phyloP scores from a whole-genome alignment of 163 green algal genomes.

The Chlamydomonas reinhardtii region DNA sequence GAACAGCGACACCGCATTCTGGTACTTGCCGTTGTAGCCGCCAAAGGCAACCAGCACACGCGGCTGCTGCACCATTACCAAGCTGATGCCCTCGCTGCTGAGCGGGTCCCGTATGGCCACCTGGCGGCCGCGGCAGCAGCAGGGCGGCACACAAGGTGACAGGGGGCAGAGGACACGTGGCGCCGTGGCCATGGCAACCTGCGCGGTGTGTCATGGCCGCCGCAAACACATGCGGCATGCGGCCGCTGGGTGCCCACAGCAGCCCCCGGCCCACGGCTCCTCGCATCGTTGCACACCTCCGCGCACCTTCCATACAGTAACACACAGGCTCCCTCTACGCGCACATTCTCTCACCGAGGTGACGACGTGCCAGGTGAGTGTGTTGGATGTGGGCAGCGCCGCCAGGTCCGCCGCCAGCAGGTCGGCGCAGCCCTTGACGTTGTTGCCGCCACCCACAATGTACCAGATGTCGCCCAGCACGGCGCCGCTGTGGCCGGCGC shows the following conservation, averaged over 20 bases:
- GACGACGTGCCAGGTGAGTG: conserved; percentile 71
- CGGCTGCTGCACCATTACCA: conserved; percentile 53
- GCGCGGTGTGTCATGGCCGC: too few relatives aligned
- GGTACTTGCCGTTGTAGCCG: conserved; percentile 93
- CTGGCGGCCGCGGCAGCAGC: not conserved
- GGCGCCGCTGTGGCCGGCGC: conserved; percentile 87
- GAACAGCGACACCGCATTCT: conserved; percentile 73
- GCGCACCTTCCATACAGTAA: too few relatives aligned
- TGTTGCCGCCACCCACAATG: conserved; percentile 94
- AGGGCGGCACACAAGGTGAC: not conserved
- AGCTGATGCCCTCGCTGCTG: conserved; percentile 83
- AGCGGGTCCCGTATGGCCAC: conserved; percentile 72
- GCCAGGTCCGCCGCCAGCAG: conserved; percentile 79
- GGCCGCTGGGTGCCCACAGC: too few relatives aligned
- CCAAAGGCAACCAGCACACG: conserved; percentile 86
- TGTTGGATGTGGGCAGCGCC: conserved; percentile 37
- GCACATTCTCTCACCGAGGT: conserved; percentile 57
- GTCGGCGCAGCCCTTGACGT: conserved; percentile 84
- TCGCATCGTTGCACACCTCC: too few relatives aligned
- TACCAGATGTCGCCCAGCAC: conserved; percentile 84
- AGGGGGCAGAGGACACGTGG: too few relatives aligned
- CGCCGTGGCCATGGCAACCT: too few relatives aligned
- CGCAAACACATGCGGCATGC: too few relatives aligned
- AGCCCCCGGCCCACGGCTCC: too few relatives aligned
- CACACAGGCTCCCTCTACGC: not conserved